Evolutionary conservation across 2,329 filamentous ascomycete genomes (phyloP).

Genomic region (Fusarium anguioides): DNA sequence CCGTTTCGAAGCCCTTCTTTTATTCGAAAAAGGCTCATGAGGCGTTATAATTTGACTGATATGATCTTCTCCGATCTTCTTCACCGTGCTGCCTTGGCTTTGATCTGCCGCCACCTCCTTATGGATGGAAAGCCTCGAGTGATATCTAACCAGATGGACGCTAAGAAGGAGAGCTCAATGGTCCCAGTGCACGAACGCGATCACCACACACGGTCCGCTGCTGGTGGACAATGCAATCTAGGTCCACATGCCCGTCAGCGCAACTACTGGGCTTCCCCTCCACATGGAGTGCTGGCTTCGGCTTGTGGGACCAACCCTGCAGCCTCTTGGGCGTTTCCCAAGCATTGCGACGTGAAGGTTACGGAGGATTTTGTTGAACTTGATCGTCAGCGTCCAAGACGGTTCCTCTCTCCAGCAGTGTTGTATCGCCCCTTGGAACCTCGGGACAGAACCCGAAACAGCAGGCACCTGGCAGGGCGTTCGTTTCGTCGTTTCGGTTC

Average conservation of each 20-base stretch:
- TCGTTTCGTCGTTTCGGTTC: conserved; percentile 23
- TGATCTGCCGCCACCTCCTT: conserved; percentile 23
- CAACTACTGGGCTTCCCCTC: background rate
- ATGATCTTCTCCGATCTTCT: background rate
- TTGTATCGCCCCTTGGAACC: conserved; percentile 28
- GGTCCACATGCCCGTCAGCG: conserved; percentile 42
- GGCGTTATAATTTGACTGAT: conserved; percentile 25
- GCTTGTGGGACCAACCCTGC: conserved; percentile 42
- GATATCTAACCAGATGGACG: conserved; percentile 13
- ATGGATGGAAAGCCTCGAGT: conserved; percentile 1
- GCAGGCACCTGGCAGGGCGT: too few species aligned
- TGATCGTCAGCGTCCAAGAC: conserved; percentile 14
- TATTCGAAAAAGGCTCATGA: conserved; percentile 6
- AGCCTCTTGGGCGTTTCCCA: conserved; percentile 18
- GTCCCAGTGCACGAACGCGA: conserved; percentile 35
- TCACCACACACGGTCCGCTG: conserved; percentile 41
- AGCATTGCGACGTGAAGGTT: conserved; percentile 16
- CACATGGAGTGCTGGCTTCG: conserved; percentile 33
- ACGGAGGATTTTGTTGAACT: conserved; percentile 18
- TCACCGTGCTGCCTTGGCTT: conserved; percentile 10
- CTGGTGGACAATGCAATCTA: conserved; percentile 40
- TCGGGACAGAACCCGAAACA: conserved; percentile 12
- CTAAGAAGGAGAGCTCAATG: conserved; percentile 6
- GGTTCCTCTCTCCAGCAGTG: conserved; percentile 21
- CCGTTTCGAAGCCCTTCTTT: conserved; percentile 10